Conservation (phyloP, 495 filamentous ascomycete species). For the Aspergillus homomorphus region DNA sequence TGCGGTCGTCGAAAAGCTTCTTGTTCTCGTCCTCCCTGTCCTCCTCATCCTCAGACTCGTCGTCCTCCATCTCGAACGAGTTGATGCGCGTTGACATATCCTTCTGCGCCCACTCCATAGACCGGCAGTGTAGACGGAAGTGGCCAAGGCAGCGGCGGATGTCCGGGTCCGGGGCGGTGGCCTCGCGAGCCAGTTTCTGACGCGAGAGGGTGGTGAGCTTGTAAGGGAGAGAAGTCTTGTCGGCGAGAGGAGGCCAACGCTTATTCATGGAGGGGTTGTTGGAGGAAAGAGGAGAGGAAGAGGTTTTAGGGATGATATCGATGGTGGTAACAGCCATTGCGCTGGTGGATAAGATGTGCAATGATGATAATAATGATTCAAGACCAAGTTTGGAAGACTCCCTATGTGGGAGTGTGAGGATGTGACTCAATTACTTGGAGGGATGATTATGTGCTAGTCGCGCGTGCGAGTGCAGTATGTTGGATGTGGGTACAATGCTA, state of each 20-base stretch:
- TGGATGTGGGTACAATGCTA: neutral
- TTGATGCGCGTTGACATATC: constrained; percentile 44
- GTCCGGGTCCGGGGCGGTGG: constrained; percentile 40
- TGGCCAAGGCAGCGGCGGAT: constrained; percentile 44
- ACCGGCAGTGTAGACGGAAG: constrained; percentile 40
- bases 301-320: constrained; percentile 14
- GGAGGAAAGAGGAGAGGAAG: constrained; percentile 19
- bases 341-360: neutral
- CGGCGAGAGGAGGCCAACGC: constrained; percentile 43
- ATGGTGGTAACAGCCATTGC: constrained; percentile 22
- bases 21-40: constrained; percentile 4
- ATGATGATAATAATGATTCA: neutral
- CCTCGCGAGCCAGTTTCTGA: constrained; percentile 42
- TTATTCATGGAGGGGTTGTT: constrained; percentile 33
- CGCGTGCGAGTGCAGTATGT: neutral
- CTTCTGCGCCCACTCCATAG: constrained; percentile 41
- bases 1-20: constrained; percentile 5
- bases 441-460: neutral
- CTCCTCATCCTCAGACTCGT: constrained; percentile 36
- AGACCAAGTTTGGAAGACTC: neutral
- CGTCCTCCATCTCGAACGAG: constrained; percentile 41
- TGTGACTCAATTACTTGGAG: neutral
- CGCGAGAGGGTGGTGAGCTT: constrained; percentile 43
- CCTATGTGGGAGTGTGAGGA: neutral
- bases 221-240: constrained; percentile 41